These are phyloP conservation scores for Collybia mongolica DNA, from an alignment of 768 basidiomycete species.

Conservation along the genomic window DNA sequence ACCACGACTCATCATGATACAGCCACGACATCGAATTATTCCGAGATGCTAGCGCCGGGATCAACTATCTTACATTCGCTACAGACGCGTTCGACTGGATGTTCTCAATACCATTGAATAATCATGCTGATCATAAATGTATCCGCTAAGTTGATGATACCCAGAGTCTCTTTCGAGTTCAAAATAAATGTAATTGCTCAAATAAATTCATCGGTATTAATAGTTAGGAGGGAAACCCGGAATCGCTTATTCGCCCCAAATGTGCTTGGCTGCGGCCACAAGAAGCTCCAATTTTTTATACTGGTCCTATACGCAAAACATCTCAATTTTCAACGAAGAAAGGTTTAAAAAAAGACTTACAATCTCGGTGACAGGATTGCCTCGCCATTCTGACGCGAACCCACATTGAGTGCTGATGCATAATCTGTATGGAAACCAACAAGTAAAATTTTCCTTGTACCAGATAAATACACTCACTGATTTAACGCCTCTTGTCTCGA, in stretches of 20 bases:
- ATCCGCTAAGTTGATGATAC: too few species aligned
- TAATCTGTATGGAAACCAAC: slow-evolving; percentile 29
- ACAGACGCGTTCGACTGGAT: slow-evolving; percentile 8
- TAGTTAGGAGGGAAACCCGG: too few species aligned
- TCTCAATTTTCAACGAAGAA: not conserved
- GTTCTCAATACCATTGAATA: not conserved
- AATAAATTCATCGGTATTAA: too few species aligned
- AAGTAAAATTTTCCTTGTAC: not conserved
- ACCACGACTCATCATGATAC: slow-evolving; percentile 8
- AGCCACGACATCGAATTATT: slow-evolving; percentile 7
- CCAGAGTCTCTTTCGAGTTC: too few species aligned
- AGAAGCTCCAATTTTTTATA: slow-evolving; percentile 42
- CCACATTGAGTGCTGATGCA: slow-evolving; percentile 59
- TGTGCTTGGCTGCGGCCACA: slow-evolving; percentile 37
- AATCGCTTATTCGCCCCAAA: slow-evolving; percentile 28
- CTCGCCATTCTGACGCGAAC: slow-evolving; percentile 53
- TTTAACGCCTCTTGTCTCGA: slow-evolving; percentile 48
- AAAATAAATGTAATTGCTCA: too few species aligned
- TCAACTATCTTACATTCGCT: slow-evolving; percentile 16
- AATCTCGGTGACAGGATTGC: slow-evolving; percentile 49
- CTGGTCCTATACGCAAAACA: slow-evolving; percentile 34
- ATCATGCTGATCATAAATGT: too few species aligned
- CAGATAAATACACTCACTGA: slow-evolving; percentile 35
- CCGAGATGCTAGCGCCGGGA: slow-evolving; percentile 8
- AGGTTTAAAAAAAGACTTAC: slow-evolving; percentile 17